Evolutionary conservation across 2,329 filamentous ascomycete species (phyloP), one percentile per base, ranked within the genome.

Genomic region (Metarhizium guizhouense): DNA sequence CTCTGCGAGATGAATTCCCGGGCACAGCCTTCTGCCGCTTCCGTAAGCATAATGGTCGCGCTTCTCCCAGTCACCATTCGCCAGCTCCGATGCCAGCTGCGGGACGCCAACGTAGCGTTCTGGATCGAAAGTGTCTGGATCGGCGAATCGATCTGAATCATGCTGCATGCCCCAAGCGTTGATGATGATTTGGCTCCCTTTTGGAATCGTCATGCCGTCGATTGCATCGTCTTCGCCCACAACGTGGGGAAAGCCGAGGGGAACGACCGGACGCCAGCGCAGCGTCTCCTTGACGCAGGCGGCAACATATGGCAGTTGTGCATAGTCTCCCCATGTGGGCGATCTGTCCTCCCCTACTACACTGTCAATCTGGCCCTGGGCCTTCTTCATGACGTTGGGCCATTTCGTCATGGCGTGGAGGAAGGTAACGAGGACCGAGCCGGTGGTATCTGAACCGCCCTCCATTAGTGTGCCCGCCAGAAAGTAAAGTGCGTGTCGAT

Each of bases 1-100:
- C 62, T 80, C 76, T 1, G 76, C 75, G 7, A 81, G 67, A 54
- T 80, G 74, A 6, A 76, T 74, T 0, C 77, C 77, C 0, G 71
- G 71, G 58, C 76, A 79, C 20, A 79, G 70, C 4, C 76, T 70
- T 2, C 76, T 67, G 1, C 76, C 76, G 13, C 67, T 69, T 2
- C 76, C 76, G 60, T 76, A 79, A 1, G 66, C 67, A 58, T 74
- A 79, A 58, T 78, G 76, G 57, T 74, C 71, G 6, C 71, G 67
- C 8, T 61, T 59, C 7, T 47, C 51, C 20, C 58, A 61, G 45
- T 57, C 58, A 4, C 60, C 61, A 3, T 45, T 52, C 6, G 68
- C 64, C 45, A 68, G 64, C 8, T 63, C 60, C 0, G 65, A 56
- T 0, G 70, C 66, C 2, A 68, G 63, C 20, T 63, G 58, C 0